Conservation (phyloP, 1,284 basidiomycete species). For the Cryptococcus sp. region DNA sequence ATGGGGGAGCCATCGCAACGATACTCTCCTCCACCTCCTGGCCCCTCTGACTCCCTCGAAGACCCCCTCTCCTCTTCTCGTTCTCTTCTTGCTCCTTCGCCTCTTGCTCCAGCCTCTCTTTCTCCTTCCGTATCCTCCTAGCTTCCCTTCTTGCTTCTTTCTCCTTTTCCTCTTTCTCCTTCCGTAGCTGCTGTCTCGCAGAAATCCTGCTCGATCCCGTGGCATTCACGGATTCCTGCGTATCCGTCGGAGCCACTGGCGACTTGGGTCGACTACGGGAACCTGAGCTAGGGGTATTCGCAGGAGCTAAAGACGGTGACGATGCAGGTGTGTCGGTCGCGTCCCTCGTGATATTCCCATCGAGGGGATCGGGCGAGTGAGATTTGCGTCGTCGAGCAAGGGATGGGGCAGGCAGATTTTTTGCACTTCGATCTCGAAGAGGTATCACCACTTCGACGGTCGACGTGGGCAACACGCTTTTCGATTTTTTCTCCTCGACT, state of each 20-base stretch:
- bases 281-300: not conserved
- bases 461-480: not conserved
- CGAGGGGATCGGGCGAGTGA: conserved; percentile 10
- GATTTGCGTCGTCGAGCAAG: not conserved
- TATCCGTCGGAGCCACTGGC: not conserved
- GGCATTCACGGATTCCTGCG: not conserved
- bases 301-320: not conserved
- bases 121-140: conserved; percentile 5
- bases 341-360: not conserved
- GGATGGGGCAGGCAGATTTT: not conserved
- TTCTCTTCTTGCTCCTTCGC: conserved; percentile 5
- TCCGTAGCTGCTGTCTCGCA: conserved; percentile 14
- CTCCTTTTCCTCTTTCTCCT: conserved; percentile 18
- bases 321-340: not conserved
- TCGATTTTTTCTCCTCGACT: not conserved
- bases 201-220: conserved; percentile 6
- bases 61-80: not conserved
- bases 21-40: not conserved
- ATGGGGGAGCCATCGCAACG: not conserved
- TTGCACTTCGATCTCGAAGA: not conserved
- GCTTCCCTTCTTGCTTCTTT: conserved; percentile 8
- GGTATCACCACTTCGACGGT: conserved; percentile 12
- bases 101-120: conserved; percentile 8
- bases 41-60: not conserved
- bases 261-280: not conserved